Base-by-base conservation (phyloP, 257 asterid genomes). In the Galeopsis tetrahit region DNA sequence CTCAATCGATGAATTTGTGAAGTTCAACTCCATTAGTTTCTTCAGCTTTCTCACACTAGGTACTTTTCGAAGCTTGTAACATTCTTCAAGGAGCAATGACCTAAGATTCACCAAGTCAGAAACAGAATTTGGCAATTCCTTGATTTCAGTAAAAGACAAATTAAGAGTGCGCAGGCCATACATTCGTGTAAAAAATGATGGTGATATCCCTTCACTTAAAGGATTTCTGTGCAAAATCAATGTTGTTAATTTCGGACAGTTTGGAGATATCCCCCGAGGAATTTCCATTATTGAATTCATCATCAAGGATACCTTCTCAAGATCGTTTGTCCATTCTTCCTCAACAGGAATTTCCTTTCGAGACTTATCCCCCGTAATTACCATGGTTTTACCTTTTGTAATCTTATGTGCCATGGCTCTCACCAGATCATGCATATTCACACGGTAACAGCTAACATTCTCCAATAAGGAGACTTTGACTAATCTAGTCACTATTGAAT, bases 401-500 rank as follows among this genome's bases (percentile, higher is more conserved):
- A 74, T 42, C 61, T n/a, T 66, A 7, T 53, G 42, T 10, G 79
- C 74, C 79, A 75, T 75, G 7, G 59, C 79, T 40, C 79, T 75
- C 6, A 75, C 66, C 6, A 64, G 59, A 65, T 64, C 77, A 42
- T 73, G 77, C 77, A 73, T 73, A 33, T 58, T 73, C 48, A 73
- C 72, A 2, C 5, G 8, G 4, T 66, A 8, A 11, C 64, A 59
- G 2, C 58, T 59, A 53, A 2, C 5, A 11, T 34, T 63, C 38
- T 72, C 77, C n/a, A 72, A 42, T 7, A 72, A 52, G 43, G 46
- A 63, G 7, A 42, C 39, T 4, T 63, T 72, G 36, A 72, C 65
- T 51, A 72, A 31, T 55, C 34, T 72, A 21, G 42, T 46, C 58
- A 72, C 15, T 46, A 63, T 52, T 14, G 70, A 48, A 35, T 62